Evolutionary conservation across 2,329 filamentous ascomycete genomes (phyloP).

Genomic region (Fusarium sororula): DNA sequence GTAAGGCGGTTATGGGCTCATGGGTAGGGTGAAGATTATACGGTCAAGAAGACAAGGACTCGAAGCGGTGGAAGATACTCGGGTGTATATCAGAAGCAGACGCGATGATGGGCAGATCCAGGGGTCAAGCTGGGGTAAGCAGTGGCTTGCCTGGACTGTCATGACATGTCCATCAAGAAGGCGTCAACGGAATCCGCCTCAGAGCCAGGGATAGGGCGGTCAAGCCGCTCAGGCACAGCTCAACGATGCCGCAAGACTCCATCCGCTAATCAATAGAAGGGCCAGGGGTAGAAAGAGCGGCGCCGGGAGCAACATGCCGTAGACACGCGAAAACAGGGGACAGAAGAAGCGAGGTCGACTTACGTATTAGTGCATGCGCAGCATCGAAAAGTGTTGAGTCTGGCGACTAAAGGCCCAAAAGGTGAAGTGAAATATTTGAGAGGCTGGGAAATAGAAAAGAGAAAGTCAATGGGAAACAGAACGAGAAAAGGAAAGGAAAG

Average conservation of each 20-base stretch:
- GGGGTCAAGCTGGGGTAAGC: slow-evolving; percentile 34
- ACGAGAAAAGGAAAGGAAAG: not conserved
- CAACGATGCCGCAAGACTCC: slow-evolving; percentile 22
- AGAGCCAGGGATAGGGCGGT: slow-evolving; percentile 29
- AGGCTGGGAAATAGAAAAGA: slow-evolving; percentile 19
- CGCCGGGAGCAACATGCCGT: slow-evolving; percentile 22
- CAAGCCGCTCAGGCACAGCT: slow-evolving; percentile 32
- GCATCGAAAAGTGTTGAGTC: slow-evolving; percentile 21
- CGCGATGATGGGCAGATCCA: slow-evolving; percentile 39
- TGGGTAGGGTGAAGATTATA: slow-evolving; percentile 38
- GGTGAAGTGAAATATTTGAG: not conserved
- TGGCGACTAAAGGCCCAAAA: not conserved
- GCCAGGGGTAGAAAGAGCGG: slow-evolving; percentile 24
- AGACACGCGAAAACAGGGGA: slow-evolving; percentile 35
- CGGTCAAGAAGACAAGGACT: slow-evolving; percentile 25
- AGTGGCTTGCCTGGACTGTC: slow-evolving; percentile 22
- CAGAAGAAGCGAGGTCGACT: slow-evolving; percentile 20
- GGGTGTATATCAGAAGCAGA: slow-evolving; percentile 22
- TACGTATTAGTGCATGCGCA: slow-evolving; percentile 32
- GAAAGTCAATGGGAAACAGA: not conserved
- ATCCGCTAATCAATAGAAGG: slow-evolving; percentile 34
- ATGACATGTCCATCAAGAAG: slow-evolving; percentile 6
- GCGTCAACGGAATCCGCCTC: slow-evolving; percentile 11
- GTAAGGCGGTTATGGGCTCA: slow-evolving; percentile 18
- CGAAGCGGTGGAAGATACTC: slow-evolving; percentile 33